Conservation (phyloP, 1,284 basidiomycete genomes). For the Apiotrichum sp. region DNA sequence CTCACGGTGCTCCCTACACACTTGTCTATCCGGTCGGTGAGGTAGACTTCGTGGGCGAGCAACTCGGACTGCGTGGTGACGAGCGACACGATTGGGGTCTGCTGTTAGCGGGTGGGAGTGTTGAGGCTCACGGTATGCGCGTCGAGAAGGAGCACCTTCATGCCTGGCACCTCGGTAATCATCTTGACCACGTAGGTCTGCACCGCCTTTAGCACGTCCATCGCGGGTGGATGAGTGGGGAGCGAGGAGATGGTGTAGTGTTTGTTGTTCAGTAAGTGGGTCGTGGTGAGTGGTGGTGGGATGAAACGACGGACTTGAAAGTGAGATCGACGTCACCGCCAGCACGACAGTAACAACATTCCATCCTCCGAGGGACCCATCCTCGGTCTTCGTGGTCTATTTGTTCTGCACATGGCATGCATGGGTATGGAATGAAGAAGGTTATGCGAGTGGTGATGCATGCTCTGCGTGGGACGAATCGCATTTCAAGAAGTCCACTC, state of each 20-base stretch:
- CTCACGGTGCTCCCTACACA: conserved; percentile 16
- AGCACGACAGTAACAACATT: background rate
- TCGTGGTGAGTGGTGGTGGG: background rate
- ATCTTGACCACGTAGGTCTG: conserved; percentile 90
- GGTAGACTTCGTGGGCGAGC: conserved; percentile 93
- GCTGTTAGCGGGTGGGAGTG: background rate
- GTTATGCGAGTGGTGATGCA: no score
- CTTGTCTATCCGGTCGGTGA: conserved; percentile 96
- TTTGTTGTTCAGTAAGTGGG: no score
- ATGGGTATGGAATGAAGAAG: no score
- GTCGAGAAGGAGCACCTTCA: conserved; percentile 98
- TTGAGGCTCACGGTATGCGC: conserved; percentile 72
- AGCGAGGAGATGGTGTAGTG: background rate
- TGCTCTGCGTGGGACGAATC: no score
- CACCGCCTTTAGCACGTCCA: conserved; percentile 94
- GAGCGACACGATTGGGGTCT: conserved; percentile 95
- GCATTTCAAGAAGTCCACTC: no score
- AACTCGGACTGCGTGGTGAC: conserved; percentile 91
- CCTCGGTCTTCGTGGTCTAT: no score
- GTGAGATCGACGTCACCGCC: background rate
- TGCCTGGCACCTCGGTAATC: conserved; percentile 74
- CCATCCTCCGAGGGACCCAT: background rate
- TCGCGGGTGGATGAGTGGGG: conserved; percentile 37
- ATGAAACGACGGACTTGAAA: no score
- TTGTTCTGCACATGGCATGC: no score